Base-by-base conservation (phyloP, 2,329 filamentous ascomycete genomes). In the Aaosphaeria pasadenensis region DNA sequence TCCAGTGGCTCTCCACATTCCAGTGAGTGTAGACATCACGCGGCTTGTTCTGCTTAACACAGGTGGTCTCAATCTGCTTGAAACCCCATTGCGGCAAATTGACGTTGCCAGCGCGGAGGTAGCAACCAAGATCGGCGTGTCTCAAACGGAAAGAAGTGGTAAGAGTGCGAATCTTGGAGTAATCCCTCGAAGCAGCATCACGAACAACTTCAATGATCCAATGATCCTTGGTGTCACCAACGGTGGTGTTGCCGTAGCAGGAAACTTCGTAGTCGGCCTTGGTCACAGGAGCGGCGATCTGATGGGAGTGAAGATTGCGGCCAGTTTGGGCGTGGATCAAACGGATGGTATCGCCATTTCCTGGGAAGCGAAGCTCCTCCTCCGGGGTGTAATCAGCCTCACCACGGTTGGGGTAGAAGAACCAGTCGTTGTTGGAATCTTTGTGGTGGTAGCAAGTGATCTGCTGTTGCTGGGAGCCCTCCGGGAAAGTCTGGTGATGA, bases 381-480 rank as follows among this genome's bases (percentile, higher is more conserved):
- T 89, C 84, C 4, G 83, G 73, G 60, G 91, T 79, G 64, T 85
- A 96, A 13, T 88, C 86, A 28, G 80, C 74, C 50, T 95, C 83
- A 46, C 79, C 74, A 54, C 95, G 89, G 75, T 92, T 96, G 29
- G 94, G 94, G 71, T 96, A 96, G 74, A 99, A 91, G 75, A 95
- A 96, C 94, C 94, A 99, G 71, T 99, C 94, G 71, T 99, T 99
- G 82, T 99, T 99, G 70, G 92, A 82, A 77, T 99, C 94, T 72
- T 99, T 99, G 80, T 99, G 94, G 74, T 99, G 94, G 74, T 99
- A 99, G 79, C 95, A 99, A 54, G 94, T 99, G 53, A 99, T 86
- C 71, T 99, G 94, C 73, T 99, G 95, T 74, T 99, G 94, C 45
- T 76, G 77, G 35, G 94, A 97, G 31, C 92, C 94, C 67, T 96